Conservation (phyloP, 2,329 filamentous ascomycete species). For the Pseudogymnoascus sp. region DNA sequence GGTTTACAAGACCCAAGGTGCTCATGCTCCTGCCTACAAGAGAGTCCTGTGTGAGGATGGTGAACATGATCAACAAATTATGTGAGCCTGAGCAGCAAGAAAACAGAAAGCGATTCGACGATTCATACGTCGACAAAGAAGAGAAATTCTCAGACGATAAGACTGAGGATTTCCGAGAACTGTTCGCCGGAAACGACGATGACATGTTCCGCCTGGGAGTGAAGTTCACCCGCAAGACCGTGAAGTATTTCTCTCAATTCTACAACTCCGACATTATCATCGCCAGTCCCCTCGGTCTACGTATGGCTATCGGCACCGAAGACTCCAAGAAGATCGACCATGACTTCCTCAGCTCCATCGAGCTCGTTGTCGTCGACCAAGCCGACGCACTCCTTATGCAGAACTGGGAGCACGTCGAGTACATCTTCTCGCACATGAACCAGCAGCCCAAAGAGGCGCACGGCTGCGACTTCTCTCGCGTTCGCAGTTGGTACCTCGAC, state of each 20-base stretch:
- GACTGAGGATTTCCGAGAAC: conserved; percentile 76
- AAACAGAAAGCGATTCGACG: conserved; percentile 86
- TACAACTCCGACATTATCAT: conserved; percentile 95
- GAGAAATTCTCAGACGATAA: conserved; percentile 65
- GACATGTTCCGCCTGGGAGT: conserved; percentile 95
- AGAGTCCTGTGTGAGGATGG: conserved; percentile 71
- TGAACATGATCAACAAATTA: conserved; percentile 69
- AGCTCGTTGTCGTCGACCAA: conserved; percentile 84
- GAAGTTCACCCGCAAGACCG: conserved; percentile 91
- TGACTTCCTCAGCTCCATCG: conserved; percentile 91
- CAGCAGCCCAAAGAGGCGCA: conserved; percentile 82
- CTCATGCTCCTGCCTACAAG: conserved; percentile 85
- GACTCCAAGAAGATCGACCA: conserved; percentile 63
- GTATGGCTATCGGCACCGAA: conserved; percentile 78
- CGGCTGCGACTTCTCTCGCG: conserved; percentile 86
- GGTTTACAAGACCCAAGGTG: conserved; percentile 90
- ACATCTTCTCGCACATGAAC: conserved; percentile 87
- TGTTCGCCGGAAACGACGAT: conserved; percentile 93
- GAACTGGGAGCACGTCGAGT: conserved; percentile 94
- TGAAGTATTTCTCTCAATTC: conserved; percentile 92
- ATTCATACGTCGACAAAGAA: conserved; percentile 66
- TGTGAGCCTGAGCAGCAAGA: conserved; percentile 86
- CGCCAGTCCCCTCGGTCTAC: conserved; percentile 80
- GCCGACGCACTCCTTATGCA: conserved; percentile 93
- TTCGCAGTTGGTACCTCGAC: conserved; percentile 89